Evolutionary conservation across 2,329 filamentous ascomycete genomes (phyloP).

Genomic region (Ampelomyces quisqualis): DNA sequence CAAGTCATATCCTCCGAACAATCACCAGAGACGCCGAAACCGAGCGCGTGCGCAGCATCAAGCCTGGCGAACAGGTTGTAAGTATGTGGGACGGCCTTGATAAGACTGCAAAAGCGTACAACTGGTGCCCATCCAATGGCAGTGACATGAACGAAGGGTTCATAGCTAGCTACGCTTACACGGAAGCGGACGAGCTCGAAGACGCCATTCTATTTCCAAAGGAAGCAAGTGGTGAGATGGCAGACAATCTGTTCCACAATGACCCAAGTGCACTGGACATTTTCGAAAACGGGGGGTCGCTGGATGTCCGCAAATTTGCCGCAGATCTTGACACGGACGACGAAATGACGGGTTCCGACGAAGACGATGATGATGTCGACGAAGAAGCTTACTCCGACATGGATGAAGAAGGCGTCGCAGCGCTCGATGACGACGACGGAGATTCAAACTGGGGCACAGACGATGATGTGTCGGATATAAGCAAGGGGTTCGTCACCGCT

Average conservation of each 20-base stretch:
- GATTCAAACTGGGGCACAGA: slow-evolving; percentile 12
- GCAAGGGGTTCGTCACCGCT: background rate
- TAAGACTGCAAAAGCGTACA: slow-evolving; percentile 12
- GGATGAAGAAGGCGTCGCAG: slow-evolving; percentile 4
- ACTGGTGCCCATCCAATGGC: slow-evolving; percentile 9
- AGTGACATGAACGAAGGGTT: slow-evolving; percentile 21
- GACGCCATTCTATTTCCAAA: slow-evolving; percentile 47
- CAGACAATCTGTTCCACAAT: slow-evolving; percentile 20
- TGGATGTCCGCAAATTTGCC: slow-evolving; percentile 19
- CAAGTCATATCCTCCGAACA: slow-evolving; percentile 42
- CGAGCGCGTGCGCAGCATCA: slow-evolving; percentile 40
- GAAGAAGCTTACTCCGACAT: slow-evolving; percentile 9
- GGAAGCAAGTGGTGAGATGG: slow-evolving; percentile 24
- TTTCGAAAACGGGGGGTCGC: slow-evolving; percentile 16
- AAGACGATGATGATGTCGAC: slow-evolving; percentile 8
- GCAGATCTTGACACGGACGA: slow-evolving; percentile 23
- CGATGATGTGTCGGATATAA: background rate
- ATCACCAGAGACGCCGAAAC: slow-evolving; percentile 41
- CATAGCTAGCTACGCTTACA: slow-evolving; percentile 35
- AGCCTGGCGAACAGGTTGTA: slow-evolving; percentile 34
- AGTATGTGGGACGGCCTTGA: slow-evolving; percentile 41
- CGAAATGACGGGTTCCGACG: slow-evolving; percentile 8
- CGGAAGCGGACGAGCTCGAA: slow-evolving; percentile 46
- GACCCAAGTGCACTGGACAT: slow-evolving; percentile 25
- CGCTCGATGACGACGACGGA: slow-evolving; percentile 11